Conservation (phyloP, 2,329 filamentous ascomycete genomes). For the Ophiostoma sp. region DNA sequence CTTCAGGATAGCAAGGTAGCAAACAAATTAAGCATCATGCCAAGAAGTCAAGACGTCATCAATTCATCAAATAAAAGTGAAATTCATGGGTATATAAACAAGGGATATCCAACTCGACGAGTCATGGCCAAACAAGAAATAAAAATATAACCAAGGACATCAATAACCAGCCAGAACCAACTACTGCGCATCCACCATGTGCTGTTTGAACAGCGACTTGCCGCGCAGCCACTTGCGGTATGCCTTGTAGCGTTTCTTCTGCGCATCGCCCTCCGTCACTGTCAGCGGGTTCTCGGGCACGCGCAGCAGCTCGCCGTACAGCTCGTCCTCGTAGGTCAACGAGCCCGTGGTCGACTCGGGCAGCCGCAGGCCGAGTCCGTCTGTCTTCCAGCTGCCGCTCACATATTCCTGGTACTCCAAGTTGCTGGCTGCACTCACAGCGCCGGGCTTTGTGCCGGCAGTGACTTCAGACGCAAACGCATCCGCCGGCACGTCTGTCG, state of each 20-base stretch:
- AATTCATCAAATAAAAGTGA: not conserved
- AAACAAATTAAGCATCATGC: not conserved
- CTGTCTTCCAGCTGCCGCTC: slow-evolving; percentile 59
- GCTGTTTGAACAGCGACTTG: slow-evolving; percentile 94
- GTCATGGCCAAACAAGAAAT: not conserved
- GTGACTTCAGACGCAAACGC: not conserved
- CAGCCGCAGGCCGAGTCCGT: slow-evolving; percentile 39
- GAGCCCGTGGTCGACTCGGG: slow-evolving; percentile 40
- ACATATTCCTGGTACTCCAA: slow-evolving; percentile 79
- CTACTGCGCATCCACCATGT: slow-evolving; percentile 48
- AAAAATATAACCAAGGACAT: not conserved
- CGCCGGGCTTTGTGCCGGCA: not conserved
- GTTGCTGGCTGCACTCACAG: slow-evolving; percentile 41
- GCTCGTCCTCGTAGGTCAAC: slow-evolving; percentile 52
- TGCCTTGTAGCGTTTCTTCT: slow-evolving; percentile 93
- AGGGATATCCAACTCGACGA: not conserved
- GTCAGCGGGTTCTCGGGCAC: slow-evolving; percentile 79
- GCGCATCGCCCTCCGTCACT: slow-evolving; percentile 77
- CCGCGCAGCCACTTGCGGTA: slow-evolving; percentile 92
- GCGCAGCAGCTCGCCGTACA: slow-evolving; percentile 71
- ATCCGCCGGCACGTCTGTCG: slow-evolving; percentile 52
- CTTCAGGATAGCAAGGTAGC: slow-evolving; percentile 29
- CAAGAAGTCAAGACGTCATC: not conserved
- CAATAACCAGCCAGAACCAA: not conserved
- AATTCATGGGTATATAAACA: not conserved